phyloP scores from a whole-genome alignment of 2,329 filamentous ascomycete species.

The Nemania sp. region DNA sequence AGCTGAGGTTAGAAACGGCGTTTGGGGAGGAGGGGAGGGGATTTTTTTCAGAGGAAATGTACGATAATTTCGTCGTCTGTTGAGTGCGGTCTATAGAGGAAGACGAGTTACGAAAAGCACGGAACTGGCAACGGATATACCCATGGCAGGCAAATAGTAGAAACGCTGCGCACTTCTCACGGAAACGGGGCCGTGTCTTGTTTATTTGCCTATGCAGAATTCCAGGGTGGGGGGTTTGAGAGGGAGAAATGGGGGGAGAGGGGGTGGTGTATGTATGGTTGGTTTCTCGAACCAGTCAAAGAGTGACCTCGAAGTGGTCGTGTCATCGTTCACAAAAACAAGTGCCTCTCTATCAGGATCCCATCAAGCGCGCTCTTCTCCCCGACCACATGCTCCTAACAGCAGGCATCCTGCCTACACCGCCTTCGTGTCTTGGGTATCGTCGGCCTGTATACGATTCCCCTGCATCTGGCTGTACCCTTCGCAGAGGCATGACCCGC shows the following conservation, averaged over 20 bases:
- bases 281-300: conserved; percentile 30
- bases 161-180: conserved; percentile 14
- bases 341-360: conserved; percentile 21
- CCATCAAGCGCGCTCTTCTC: conserved; percentile 22
- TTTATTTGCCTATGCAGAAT: conserved; percentile 43
- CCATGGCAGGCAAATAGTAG: conserved; percentile 19
- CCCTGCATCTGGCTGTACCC: conserved; percentile 3
- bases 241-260: conserved; percentile 1
- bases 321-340: conserved; percentile 21
- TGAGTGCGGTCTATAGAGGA: conserved; percentile 15
- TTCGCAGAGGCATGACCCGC: conserved; percentile 14
- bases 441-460: conserved; percentile 19
- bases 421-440: conserved; percentile 28
- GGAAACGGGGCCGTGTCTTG: conserved; percentile 25
- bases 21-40: background rate
- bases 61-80: conserved; percentile 19
- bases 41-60: conserved; percentile 13
- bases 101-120: conserved; percentile 12
- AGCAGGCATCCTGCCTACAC: conserved; percentile 27
- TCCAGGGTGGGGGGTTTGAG: conserved; percentile 39
- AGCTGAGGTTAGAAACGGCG: conserved; percentile 17
- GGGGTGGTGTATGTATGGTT: conserved; percentile 24
- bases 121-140: conserved; percentile 23
- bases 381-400: conserved; percentile 24
- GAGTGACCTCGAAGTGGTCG: conserved; percentile 21